A percentile compares a stretch with the other conserved stretches of the same genome.
Conservation (phyloP, 148 eudicot genomes). For the Vaccinium macrocarpon region DNA sequence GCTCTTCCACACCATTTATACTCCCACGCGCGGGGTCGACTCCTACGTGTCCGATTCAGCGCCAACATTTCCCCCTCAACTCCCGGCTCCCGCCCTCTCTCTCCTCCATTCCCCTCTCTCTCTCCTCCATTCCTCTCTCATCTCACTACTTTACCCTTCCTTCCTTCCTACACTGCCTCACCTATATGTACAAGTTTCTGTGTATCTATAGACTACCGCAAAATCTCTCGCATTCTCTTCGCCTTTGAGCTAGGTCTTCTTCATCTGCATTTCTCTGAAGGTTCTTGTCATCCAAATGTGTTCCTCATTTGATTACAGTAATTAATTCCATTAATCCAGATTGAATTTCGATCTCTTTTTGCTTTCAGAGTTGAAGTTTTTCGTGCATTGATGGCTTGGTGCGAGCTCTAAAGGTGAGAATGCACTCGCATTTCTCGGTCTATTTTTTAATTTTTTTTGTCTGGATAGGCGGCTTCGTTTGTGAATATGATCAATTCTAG, state of each 20-base stretch:
- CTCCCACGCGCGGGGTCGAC: neutral
- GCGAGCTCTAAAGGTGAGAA: neutral
- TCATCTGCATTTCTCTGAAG: neutral
- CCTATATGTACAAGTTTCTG: neutral
- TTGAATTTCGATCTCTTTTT: neutral
- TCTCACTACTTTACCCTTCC: neutral
- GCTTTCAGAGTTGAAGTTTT: neutral
- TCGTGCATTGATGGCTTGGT: neutral
- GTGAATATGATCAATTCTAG: neutral
- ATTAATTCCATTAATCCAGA: neutral
- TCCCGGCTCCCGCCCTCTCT: neutral
- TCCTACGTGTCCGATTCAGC: neutral
- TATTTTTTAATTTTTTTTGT: neutral
- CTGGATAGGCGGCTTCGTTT: neutral
- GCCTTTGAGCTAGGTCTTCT: neutral
- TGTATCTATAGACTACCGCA: neutral
- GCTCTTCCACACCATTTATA: neutral
- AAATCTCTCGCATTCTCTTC: neutral
- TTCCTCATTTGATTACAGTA: neutral
- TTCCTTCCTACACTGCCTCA: neutral
- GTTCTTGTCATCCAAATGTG: neutral
- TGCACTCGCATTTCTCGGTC: neutral
- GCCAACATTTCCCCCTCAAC: conserved; percentile 12
- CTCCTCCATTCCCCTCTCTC: conserved; percentile 11
- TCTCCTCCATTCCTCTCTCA: conserved; percentile 7